Conservation (phyloP, 1,284 basidiomycete genomes). For the Amylostereum chailletii region DNA sequence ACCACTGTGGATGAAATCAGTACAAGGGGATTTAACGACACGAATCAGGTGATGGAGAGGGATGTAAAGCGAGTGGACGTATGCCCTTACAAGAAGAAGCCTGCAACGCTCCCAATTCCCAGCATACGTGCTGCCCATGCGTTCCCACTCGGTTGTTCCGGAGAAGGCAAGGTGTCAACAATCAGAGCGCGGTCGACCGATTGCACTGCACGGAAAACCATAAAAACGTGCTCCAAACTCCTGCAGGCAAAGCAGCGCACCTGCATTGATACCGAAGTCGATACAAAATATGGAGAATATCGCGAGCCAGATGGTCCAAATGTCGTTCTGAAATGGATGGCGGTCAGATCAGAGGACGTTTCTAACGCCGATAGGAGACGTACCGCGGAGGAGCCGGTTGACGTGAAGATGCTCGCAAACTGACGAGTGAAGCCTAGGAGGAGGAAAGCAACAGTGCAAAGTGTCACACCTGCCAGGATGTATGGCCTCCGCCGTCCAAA, state of each 20-base stretch:
- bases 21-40: not conserved
- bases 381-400: conserved; percentile 27
- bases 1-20: conserved; percentile 37
- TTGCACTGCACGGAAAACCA: conserved; percentile 40
- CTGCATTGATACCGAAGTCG: conserved; percentile 90
- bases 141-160: conserved; percentile 79
- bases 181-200: conserved; percentile 79
- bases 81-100: conserved; percentile 71
- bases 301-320: conserved; percentile 70
- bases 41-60: too few species aligned
- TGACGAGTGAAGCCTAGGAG: conserved; percentile 79
- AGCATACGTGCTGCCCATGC: conserved; percentile 94
- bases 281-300: conserved; percentile 83
- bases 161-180: conserved; percentile 61
- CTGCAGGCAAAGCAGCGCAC: conserved; percentile 25
- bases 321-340: conserved; percentile 39
- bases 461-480: conserved; percentile 65
- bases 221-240: not conserved
- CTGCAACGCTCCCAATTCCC: conserved; percentile 73
- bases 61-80: too few species aligned
- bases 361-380: conserved; percentile 8
- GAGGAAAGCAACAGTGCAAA: conserved; percentile 71
- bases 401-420: conserved; percentile 57
- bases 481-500: conserved; percentile 83
- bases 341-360: not conserved